Evolutionary conservation across 768 basidiomycete genomes (phyloP), one percentile per base, ranked within the genome.

Genomic region (Termitomyces sp.): DNA sequence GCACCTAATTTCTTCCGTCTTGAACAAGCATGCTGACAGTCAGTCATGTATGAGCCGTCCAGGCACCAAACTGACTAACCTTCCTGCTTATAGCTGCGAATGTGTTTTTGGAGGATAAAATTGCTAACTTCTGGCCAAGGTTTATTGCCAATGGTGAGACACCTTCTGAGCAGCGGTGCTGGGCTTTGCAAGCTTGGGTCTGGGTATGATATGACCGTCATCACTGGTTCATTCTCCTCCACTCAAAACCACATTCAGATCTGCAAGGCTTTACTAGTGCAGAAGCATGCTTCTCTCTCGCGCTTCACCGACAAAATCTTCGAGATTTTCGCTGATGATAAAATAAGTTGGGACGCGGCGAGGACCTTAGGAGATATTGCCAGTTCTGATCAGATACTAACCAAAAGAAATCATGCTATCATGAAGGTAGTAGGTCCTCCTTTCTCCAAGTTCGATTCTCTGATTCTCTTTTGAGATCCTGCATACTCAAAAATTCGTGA

Each of bases 11-110:
- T 78, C 86, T 1, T 80, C 86, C 0, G 71, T 90, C n/a, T 70
- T 94, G 27, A 97, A 98, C 68, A 92, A 94, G 68, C 81, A 84
- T 37, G 74, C 76, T 10, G 78, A 84, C 40, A 84, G 94, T 93
- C 47, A 59, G 79, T 61, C 43, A 21, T 21, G 3, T 32, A 52
- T 54, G 17, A 7, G 11, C 50, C 14, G n/a, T 11, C n/a, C 6
- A 16, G 4, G 9, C 47, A 19, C 39, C 4, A 10, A 25, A 23
- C 45, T 25, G n/a, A 47, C 55, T 10, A 11, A 28, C 27, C 27
- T 28, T 12, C 11, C 37, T 35, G 28, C 34, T 34, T 14, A 16
- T 50, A 88, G 87, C 79, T 46, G 63, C 83, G 7, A 64, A 69
- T 0, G 56, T 64, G 0, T 86, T 88, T 60, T 67, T 77, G 69